These are phyloP conservation scores for Russula abietina DNA, from an alignment of 768 basidiomycete species.

Conservation along the genomic window DNA sequence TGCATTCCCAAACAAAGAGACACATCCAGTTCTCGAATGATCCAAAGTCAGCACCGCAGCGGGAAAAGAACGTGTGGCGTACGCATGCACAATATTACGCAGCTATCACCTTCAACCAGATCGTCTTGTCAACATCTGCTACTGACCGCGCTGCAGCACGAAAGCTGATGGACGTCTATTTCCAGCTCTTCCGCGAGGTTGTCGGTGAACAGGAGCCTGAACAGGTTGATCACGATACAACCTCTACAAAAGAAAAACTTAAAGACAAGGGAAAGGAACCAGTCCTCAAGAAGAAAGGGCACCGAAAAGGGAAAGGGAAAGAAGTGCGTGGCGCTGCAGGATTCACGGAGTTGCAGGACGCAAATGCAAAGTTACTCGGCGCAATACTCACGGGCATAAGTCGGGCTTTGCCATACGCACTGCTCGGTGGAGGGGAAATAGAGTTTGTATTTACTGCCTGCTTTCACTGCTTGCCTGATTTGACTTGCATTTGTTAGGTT, in stretches of 20 bases:
- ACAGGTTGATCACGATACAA: slow-evolving; percentile 16
- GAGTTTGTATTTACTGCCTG: slow-evolving; percentile 41
- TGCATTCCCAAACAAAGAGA: slow-evolving; percentile 30
- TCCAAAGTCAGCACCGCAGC: slow-evolving; percentile 23
- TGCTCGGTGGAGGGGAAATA: slow-evolving; percentile 59
- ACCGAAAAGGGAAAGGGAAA: slow-evolving; percentile 33
- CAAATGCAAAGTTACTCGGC: slow-evolving; percentile 75
- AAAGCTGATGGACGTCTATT: slow-evolving; percentile 31
- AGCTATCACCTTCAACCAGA: slow-evolving; percentile 87
- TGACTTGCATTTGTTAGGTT: slow-evolving; percentile 44
- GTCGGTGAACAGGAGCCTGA: slow-evolving; percentile 34
- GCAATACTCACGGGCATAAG: slow-evolving; percentile 93
- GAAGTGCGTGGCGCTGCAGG: slow-evolving; percentile 55
- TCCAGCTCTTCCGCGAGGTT: too few relatives aligned
- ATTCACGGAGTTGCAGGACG: slow-evolving; percentile 70
- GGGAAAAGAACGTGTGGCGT: slow-evolving; percentile 43
- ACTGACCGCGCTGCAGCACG: slow-evolving; percentile 6
- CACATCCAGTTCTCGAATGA: slow-evolving; percentile 51
- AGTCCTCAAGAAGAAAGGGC: slow-evolving; percentile 28
- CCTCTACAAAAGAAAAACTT: too few relatives aligned
- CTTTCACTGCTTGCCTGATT: neutral
- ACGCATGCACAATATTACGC: slow-evolving; percentile 87
- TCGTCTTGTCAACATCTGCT: too few relatives aligned
- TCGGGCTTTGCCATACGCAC: slow-evolving; percentile 89
- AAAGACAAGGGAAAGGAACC: slow-evolving; percentile 13